phyloP scores from a whole-genome alignment of 257 asterid genomes.

The Ocimum tenuiflorum region DNA sequence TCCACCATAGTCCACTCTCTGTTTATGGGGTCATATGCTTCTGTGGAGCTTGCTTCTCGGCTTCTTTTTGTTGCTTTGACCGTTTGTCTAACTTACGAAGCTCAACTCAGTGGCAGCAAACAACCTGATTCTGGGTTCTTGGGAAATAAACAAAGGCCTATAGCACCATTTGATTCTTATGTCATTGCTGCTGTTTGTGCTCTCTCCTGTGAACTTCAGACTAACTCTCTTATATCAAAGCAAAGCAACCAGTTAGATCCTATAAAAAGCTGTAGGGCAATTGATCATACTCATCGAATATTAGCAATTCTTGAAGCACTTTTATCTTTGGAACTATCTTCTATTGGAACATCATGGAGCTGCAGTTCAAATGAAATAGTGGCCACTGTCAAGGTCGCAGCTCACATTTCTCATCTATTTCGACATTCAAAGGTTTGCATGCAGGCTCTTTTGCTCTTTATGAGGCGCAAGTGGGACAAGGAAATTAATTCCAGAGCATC shows the following conservation, averaged over 20 bases:
- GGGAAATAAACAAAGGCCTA: constrained; percentile 49
- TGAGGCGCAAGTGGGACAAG: constrained; percentile 66
- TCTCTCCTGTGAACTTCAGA: constrained; percentile 77
- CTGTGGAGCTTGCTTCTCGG: constrained; percentile 78
- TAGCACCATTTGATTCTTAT: constrained; percentile 82
- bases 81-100: constrained; percentile 71
- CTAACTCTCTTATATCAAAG: constrained; percentile 52
- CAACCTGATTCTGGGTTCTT: constrained; percentile 24
- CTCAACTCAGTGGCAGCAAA: constrained; percentile 57
- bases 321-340: constrained; percentile 68
- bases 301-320: constrained; percentile 76
- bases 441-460: constrained; percentile 61
- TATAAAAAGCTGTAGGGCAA: constrained; percentile 28
- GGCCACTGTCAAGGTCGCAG: constrained; percentile 91
- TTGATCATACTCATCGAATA: constrained; percentile 59
- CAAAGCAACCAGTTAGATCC: constrained; percentile 25
- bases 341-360: constrained; percentile 70
- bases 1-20: constrained; percentile 77
- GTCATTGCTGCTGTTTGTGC: constrained; percentile 89
- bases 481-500: constrained; percentile 65
- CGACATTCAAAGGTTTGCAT: constrained; percentile 71
- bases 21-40: constrained; percentile 67
- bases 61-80: constrained; percentile 76
- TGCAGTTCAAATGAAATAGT: constrained; percentile 69
- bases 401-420: constrained; percentile 73